Conservation (phyloP, 345 rosid genomes). For the Gossypium bickii region DNA sequence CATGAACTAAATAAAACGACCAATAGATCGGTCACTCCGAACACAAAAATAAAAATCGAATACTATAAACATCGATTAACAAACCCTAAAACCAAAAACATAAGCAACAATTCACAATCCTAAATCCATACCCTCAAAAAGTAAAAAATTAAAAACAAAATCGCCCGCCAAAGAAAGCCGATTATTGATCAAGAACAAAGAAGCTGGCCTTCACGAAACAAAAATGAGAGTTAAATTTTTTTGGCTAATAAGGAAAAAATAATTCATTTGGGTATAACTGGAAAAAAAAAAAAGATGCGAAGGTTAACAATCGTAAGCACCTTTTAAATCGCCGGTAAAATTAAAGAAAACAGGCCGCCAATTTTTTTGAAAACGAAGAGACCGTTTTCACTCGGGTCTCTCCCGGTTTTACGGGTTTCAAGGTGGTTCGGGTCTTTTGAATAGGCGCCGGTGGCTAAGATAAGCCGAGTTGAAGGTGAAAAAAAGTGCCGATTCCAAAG, state of each 20-base stretch:
- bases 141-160: slow-evolving; percentile 15
- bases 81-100: slow-evolving; percentile 29
- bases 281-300: slow-evolving; percentile 30
- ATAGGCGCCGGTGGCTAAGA: slow-evolving; percentile 22
- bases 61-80: slow-evolving; percentile 33
- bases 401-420: slow-evolving; percentile 14
- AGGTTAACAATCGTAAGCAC: slow-evolving; percentile 44
- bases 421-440: slow-evolving; percentile 4
- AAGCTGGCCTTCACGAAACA: slow-evolving; percentile 23
- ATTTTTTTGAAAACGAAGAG: slow-evolving; percentile 14
- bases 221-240: slow-evolving; percentile 7
- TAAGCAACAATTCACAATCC: slow-evolving; percentile 21
- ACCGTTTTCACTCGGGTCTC: slow-evolving; percentile 20
- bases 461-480: slow-evolving; percentile 26
- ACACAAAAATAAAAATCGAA: slow-evolving; percentile 28
- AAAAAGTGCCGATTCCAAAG: slow-evolving; percentile 31
- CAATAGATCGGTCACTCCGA: slow-evolving; percentile 51
- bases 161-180: slow-evolving; percentile 24
- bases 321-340: slow-evolving; percentile 48
- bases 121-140: background rate
- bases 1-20: slow-evolving; percentile 28
- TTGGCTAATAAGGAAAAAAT: background rate
- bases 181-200: slow-evolving; percentile 13
- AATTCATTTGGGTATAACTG: slow-evolving; percentile 7
- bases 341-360: slow-evolving; percentile 31